A percentile compares a stretch with the other conserved stretches of the same genome.
Conservation (phyloP, 1,284 basidiomycete species). For the Ceratobasidium papillatum region DNA sequence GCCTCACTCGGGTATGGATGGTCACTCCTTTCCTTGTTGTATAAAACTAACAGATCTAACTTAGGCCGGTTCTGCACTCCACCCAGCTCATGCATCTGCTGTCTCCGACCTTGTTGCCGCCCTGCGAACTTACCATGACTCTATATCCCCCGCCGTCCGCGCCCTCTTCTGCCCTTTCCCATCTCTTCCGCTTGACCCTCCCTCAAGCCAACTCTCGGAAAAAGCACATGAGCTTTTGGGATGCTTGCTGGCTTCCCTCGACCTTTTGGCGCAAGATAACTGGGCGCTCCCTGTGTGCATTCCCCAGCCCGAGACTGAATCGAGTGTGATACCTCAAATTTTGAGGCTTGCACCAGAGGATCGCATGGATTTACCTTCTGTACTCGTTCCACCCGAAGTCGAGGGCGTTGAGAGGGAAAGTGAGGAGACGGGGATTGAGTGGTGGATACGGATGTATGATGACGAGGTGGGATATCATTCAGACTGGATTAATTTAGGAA, state of each 20-base stretch:
- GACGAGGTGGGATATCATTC: constrained; percentile 64
- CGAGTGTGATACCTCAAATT: constrained; percentile 33
- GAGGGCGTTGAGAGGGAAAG: constrained; percentile 72
- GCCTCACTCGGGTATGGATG: constrained; percentile 77
- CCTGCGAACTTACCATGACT: constrained; percentile 72
- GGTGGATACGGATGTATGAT: constrained; percentile 76
- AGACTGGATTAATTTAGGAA: not conserved
- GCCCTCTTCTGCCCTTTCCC: constrained; percentile 26
- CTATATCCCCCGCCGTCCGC: constrained; percentile 55
- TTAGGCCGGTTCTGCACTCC: constrained; percentile 44
- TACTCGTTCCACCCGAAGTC: constrained; percentile 88
- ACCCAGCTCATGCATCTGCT: constrained; percentile 52
- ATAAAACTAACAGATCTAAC: constrained; percentile 47
- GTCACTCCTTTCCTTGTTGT: constrained; percentile 3
- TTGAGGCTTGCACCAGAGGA: constrained; percentile 34
- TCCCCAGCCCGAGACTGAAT: constrained; percentile 32
- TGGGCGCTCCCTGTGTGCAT: constrained; percentile 37
- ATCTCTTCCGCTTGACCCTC: constrained; percentile 2
- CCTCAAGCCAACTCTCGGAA: constrained; percentile 29
- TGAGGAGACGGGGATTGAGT: constrained; percentile 59
- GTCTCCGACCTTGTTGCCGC: constrained; percentile 70
- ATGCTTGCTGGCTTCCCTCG: constrained; percentile 14
- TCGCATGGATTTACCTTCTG: constrained; percentile 69
- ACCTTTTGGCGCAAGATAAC: constrained; percentile 26
- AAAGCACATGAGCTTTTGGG: constrained; percentile 25